Percentiles rank a stretch among this genome's conserved stretches.
Conservation (phyloP, 345 rosid genomes). For the Melaleuca quinquenervia region DNA sequence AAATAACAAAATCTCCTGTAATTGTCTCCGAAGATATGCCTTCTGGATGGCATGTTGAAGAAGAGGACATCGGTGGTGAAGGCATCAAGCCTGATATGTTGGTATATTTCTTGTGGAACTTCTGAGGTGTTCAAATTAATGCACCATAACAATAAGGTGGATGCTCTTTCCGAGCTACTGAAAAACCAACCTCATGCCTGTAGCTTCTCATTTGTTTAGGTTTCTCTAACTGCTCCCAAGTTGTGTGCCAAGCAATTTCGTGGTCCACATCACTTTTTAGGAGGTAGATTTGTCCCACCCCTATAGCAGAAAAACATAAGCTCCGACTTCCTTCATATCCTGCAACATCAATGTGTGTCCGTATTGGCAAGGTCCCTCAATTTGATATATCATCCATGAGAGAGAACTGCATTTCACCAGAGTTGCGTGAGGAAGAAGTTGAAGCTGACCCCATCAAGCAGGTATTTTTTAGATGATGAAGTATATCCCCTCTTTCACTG, state of each 20-base stretch:
- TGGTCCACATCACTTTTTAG: conserved; percentile 88
- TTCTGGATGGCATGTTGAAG: conserved; percentile 98
- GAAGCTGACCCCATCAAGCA: conserved; percentile 64
- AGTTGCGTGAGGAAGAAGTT: conserved; percentile 65
- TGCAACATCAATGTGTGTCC: conserved; percentile 88
- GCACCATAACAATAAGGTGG: not conserved
- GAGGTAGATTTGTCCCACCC: conserved; percentile 93
- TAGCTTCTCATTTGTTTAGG: conserved; percentile 31
- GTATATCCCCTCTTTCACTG: not conserved
- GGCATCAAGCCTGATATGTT: conserved; percentile 92
- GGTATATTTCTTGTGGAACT: conserved; percentile 29
- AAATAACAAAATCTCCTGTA: conserved; percentile 23
- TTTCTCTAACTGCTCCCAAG: conserved; percentile 96
- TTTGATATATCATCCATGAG: conserved; percentile 80
- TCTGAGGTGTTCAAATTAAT: too few species aligned
- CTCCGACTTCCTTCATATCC: conserved; percentile 81
- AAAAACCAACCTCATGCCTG: conserved; percentile 3
- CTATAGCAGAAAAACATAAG: conserved; percentile 56
- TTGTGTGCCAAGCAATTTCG: conserved; percentile 69
- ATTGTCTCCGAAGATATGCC: conserved; percentile 88
- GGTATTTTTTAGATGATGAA: conserved; percentile 23
- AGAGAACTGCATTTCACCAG: conserved; percentile 84
- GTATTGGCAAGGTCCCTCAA: conserved; percentile 70
- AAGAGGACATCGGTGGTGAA: conserved; percentile 56
- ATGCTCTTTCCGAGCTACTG: not conserved